Evolutionary conservation across 2,329 filamentous ascomycete species (phyloP).

Genomic region (Fusarium sp.): DNA sequence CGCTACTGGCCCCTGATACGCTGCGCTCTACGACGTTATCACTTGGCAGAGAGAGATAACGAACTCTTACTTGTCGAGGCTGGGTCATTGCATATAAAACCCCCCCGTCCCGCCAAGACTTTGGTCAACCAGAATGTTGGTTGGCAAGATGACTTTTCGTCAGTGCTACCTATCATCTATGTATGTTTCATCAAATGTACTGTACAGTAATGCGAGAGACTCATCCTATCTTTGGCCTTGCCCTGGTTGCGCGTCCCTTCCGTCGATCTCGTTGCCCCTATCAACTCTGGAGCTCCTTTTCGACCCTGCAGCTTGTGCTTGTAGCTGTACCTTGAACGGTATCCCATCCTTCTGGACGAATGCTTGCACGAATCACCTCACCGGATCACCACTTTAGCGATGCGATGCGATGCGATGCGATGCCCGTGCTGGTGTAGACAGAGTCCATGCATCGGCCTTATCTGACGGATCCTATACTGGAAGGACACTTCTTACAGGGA

Average conservation of each 20-base stretch:
- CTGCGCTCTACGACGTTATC: constrained; percentile 10
- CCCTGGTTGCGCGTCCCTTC: not conserved
- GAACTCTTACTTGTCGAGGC: constrained; percentile 17
- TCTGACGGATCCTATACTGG: constrained; percentile 1
- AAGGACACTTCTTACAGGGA: not conserved
- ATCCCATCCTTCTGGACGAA: not conserved
- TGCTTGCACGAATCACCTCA: not conserved
- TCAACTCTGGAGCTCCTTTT: not conserved
- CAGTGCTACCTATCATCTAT: constrained; percentile 2
- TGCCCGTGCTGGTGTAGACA: not conserved
- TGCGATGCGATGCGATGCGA: not conserved
- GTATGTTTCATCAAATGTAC: not conserved
- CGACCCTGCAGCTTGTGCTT: constrained; percentile 1
- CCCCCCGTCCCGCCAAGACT: constrained; percentile 27
- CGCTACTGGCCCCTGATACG: not conserved
- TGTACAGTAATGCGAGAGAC: not conserved
- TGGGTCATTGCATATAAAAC: constrained; percentile 20
- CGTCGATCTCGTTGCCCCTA: constrained; percentile 23
- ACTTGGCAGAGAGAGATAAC: constrained; percentile 18
- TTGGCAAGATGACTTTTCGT: constrained; percentile 14
- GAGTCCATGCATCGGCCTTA: constrained; percentile 3
- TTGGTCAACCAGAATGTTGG: constrained; percentile 11
- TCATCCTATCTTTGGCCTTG: constrained; percentile 10
- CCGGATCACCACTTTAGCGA: not conserved
- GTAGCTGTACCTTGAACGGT: not conserved